A percentile compares a stretch with the other conserved stretches of the same genome.
Evolutionary conservation across 805 yeast genomes (phyloP).

Genomic region (Maudiozyma turicensis): DNA sequence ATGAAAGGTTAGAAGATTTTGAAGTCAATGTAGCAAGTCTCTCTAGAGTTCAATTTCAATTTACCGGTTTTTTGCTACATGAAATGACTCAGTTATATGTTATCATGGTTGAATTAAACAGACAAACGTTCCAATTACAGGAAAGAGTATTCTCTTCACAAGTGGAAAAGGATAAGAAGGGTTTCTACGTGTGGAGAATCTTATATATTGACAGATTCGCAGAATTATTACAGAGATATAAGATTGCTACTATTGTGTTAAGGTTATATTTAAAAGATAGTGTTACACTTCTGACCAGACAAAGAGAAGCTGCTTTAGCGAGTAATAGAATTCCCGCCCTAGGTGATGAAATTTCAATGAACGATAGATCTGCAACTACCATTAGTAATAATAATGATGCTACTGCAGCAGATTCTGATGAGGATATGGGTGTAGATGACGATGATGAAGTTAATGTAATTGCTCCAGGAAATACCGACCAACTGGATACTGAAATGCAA

Average conservation of each 20-base stretch:
- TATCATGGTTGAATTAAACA: constrained; percentile 26
- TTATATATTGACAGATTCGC: constrained; percentile 21
- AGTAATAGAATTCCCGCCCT: constrained; percentile 16
- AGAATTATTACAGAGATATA: constrained; percentile 21
- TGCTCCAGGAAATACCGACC: not conserved
- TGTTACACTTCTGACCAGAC: constrained; percentile 26
- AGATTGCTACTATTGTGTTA: constrained; percentile 25
- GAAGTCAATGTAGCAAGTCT: constrained; percentile 30
- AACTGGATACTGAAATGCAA: not conserved
- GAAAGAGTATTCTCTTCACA: constrained; percentile 15
- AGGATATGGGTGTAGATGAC: not conserved
- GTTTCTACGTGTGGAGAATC: constrained; percentile 23
- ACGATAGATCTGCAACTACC: not conserved
- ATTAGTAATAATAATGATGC: not conserved
- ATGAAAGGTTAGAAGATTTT: constrained; percentile 28
- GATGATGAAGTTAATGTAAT: not conserved
- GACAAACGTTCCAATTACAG: constrained; percentile 22
- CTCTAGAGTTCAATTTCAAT: constrained; percentile 30
- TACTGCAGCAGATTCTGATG: not conserved
- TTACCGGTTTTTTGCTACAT: constrained; percentile 27
- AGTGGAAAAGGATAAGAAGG: constrained; percentile 17
- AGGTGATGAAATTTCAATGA: constrained; percentile 4
- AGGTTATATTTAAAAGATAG: constrained; percentile 27
- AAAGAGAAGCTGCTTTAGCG: constrained; percentile 25
- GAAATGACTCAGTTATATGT: constrained; percentile 28